Evolutionary conservation across 305 asterid genomes (phyloP), one percentile per base, ranked within the genome.

Genomic region (Fraxinus greggii): DNA sequence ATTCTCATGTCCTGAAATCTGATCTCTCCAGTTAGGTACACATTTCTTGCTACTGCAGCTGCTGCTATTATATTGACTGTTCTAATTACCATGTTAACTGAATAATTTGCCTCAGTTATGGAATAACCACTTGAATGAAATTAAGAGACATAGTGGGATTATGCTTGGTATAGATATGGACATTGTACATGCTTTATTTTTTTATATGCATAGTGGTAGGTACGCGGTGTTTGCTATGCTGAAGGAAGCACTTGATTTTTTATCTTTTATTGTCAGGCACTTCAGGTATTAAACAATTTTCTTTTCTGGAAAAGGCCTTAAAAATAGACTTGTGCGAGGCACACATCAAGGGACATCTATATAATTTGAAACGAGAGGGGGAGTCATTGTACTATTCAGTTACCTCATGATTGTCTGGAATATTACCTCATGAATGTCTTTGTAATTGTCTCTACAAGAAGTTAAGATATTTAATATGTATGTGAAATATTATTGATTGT

Each of bases 41-140:
- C 73, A 65, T 26, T 24, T 65, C 73, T 65, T 65, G 32, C 42
- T 36, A 7, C 42, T 36, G 10, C 36, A 4, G 7, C 42, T 23
- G 12, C 31, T n/a, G 24, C 24, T 59, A 40, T 82, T 35, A n/a
- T 28, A 65, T 31, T 82, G 56, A 73, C 82, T 29, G 42, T 56
- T 74, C 45, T 72, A 29, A 72, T 83, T 31, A 45, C 51, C 21
- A 76, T 45, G 15, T 81, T 70, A 35, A 79, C 56, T 79, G 75
- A 54, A 24, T 19, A 15, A 12, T n/a, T 78, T 21, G 48, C 63
- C 15, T 70, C 72, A 77, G 45, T 72, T n/a, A 45, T 31, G 38
- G 33, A 77, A 29, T 59, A 76, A 35, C 40, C 28, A 59, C 28
- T 6, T 23, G 70, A 21, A 28, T 21, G 70, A 54, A 8, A 59